Percentiles rank a stretch among this genome's conserved stretches.
phyloP scores from a whole-genome alignment of 1,139 yeast species.

The Pichia inconspicua region DNA sequence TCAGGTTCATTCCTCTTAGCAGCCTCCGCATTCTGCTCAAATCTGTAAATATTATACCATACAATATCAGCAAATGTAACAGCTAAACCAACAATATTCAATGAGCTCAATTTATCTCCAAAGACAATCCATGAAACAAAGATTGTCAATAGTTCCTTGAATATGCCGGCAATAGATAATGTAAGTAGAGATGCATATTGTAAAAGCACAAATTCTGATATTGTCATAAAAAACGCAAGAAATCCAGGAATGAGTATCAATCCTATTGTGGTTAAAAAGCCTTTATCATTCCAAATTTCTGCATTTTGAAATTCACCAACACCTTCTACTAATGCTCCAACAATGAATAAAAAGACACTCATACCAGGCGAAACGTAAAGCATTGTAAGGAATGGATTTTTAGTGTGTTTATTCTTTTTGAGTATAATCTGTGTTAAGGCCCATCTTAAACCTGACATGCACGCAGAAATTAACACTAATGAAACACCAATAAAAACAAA shows the following conservation, averaged over 20 bases:
- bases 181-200: slow-evolving; percentile 82
- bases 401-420: slow-evolving; percentile 48
- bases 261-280: slow-evolving; percentile 45
- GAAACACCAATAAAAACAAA: slow-evolving; percentile 47
- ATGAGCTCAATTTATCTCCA: slow-evolving; percentile 59
- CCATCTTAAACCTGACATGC: slow-evolving; percentile 90
- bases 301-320: slow-evolving; percentile 44
- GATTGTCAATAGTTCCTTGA: slow-evolving; percentile 83
- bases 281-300: slow-evolving; percentile 56
- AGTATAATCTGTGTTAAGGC: slow-evolving; percentile 81
- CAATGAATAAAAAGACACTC: slow-evolving; percentile 51
- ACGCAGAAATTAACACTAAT: slow-evolving; percentile 68
- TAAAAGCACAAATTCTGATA: slow-evolving; percentile 77
- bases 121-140: slow-evolving; percentile 61
- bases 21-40: slow-evolving; percentile 26
- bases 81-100: slow-evolving; percentile 69
- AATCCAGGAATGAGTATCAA: slow-evolving; percentile 74
- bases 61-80: slow-evolving; percentile 72
- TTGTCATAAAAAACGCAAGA: slow-evolving; percentile 82
- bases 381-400: slow-evolving; percentile 83
- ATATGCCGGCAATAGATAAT: slow-evolving; percentile 82
- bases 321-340: slow-evolving; percentile 65
- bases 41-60: slow-evolving; percentile 71
- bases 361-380: slow-evolving; percentile 79
- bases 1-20: slow-evolving; percentile 2